Evolutionary conservation across 768 basidiomycete genomes (phyloP).

Genomic region (Tricholoma flavovirens): DNA sequence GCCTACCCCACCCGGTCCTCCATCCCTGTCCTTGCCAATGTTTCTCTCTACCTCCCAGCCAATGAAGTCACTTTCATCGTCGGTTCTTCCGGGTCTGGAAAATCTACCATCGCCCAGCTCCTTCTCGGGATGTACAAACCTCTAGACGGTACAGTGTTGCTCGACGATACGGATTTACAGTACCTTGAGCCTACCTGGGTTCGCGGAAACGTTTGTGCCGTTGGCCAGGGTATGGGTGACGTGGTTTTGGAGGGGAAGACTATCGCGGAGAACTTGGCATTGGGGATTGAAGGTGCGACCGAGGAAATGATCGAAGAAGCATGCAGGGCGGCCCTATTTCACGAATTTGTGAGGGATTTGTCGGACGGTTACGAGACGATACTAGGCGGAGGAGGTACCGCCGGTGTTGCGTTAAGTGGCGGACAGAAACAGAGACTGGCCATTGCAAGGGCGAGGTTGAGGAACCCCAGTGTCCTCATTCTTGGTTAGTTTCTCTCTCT

Average conservation of each 20-base stretch:
- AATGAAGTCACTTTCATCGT: conserved; percentile 89
- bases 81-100: conserved; percentile 87
- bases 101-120: conserved; percentile 83
- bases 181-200: conserved; percentile 48
- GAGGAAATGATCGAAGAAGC: conserved; percentile 70
- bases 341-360: conserved; percentile 75
- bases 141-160: conserved; percentile 54
- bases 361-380: conserved; percentile 85
- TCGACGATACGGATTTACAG: conserved; percentile 79
- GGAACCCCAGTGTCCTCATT: conserved; percentile 85
- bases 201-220: conserved; percentile 63
- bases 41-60: conserved; percentile 65
- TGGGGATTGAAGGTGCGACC: conserved; percentile 49
- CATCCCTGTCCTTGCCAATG: conserved; percentile 53
- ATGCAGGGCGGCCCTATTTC: conserved; percentile 20
- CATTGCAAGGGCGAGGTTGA: conserved; percentile 78
- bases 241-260: conserved; percentile 73
- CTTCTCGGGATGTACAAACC: conserved; percentile 76
- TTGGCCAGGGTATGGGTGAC: conserved; percentile 53
- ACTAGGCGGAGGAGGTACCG: conserved; percentile 65
- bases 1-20: conserved; percentile 68
- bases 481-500: conserved; percentile 57
- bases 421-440: conserved; percentile 91
- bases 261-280: conserved; percentile 82
- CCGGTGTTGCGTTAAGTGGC: conserved; percentile 64